phyloP scores from a whole-genome alignment of 1,139 yeast genomes.

The Blastobotrys apis region DNA sequence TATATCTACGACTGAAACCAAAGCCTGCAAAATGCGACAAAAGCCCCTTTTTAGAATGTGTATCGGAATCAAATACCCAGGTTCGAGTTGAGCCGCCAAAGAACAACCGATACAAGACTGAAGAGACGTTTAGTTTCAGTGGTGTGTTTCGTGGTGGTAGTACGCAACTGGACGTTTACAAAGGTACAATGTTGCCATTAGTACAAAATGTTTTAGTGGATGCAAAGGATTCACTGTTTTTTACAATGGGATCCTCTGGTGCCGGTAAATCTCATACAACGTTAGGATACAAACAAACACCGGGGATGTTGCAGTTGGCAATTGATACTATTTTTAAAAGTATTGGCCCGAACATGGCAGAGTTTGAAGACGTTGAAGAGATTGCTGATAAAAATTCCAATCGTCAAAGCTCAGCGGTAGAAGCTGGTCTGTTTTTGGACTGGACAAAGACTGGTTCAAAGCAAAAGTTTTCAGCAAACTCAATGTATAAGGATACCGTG shows the following conservation, averaged over 20 bases:
- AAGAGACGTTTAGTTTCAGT: conserved; percentile 34
- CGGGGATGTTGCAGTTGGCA: conserved; percentile 35
- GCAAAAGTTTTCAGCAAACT: conserved; percentile 11
- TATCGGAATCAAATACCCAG: conserved; percentile 17
- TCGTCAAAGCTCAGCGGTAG: conserved; percentile 35
- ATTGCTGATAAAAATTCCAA: conserved; percentile 27
- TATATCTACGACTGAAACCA: conserved; percentile 38
- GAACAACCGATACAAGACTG: conserved; percentile 29
- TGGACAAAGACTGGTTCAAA: conserved; percentile 25
- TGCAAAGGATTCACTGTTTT: conserved; percentile 40
- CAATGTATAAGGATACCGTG: conserved; percentile 20
- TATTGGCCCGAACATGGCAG: conserved; percentile 40
- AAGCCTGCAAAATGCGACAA: conserved; percentile 15
- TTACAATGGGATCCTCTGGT: conserved; percentile 50
- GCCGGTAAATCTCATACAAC: conserved; percentile 43
- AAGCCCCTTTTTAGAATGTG: conserved; percentile 17
- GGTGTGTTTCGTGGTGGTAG: conserved; percentile 34
- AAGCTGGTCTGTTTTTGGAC: conserved; percentile 34
- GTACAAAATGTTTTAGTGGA: conserved; percentile 34
- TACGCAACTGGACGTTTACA: conserved; percentile 33
- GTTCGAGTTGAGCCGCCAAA: conserved; percentile 24
- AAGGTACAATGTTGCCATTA: conserved; percentile 31
- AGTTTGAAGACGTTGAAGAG: conserved; percentile 36
- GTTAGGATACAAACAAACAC: conserved; percentile 28
- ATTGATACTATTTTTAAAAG: conserved; percentile 44